Evolutionary conservation across 306 rosid species (phyloP), one percentile per base, ranked within the genome.

Genomic region (Dicorynia guianensis): DNA sequence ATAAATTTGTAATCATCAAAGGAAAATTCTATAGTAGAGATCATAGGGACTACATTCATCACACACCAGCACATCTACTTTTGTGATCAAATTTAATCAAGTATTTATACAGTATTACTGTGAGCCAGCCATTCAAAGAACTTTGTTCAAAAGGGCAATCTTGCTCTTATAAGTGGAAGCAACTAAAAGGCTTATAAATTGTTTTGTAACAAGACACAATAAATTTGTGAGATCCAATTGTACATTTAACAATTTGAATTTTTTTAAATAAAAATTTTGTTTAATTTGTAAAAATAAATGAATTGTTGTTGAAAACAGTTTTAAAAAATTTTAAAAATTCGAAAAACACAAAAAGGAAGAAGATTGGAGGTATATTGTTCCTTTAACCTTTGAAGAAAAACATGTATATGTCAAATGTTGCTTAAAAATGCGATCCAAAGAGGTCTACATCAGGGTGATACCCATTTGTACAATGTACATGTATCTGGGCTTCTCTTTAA

Each of bases 401-500:
- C n/a, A 60, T 6, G 20, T 54, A 48, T 13, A 53, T 60, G 20
- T 56, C 15, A 30, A 52, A 63, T 17, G 57, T 52, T 25, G 54
- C 44, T 6, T 66, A 44, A 50, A 56, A 44, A 70, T 50, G 68
- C 55, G 44, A 19, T 8, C 30, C 30, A 54, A 81, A 76, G 76
- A 81, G 71, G 89, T 89, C 89, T 60, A 57, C 59, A 59, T 86
- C 89, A 65, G 4, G 14, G 72, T 55, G 54, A 49, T 59, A 76
- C 35, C 8, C 58, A 67, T 76, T 47, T 76, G 89, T 62, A 65
- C 62, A 84, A 50, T 18, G 18, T 70, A 61, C 3, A 12, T 36
- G 64, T 50, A 60, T 53, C 35, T 54, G 15, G 14, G 36, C 39
- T 63, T 33, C 46, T 65, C 86, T 76, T 76, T 70, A 56, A 67